Evolutionary conservation across 805 yeast species (phyloP), one percentile per base, ranked within the genome.

Genomic region (Metschnikowia sp.): DNA sequence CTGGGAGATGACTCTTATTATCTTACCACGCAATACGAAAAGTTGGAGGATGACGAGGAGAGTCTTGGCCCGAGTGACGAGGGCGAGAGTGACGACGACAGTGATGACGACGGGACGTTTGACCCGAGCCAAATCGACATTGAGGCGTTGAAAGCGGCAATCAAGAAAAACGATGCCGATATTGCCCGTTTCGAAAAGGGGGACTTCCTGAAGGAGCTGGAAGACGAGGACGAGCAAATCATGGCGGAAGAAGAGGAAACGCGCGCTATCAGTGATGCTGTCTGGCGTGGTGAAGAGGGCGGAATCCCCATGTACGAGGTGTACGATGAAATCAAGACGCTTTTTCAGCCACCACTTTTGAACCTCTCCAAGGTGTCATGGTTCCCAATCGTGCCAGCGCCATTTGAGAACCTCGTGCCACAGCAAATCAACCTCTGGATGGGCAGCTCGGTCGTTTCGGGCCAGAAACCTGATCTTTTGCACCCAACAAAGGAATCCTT

Each of bases 341-440:
- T 83, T 4, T 70, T 77, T 35, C 90, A 83, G 57, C 80, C 79
- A 10, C 92, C 92, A 3, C 67, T 86, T 52, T 75, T 83, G 0
- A 69, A 69, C 32, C 61, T 78, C 35, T 45, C 51, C 15, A 56
- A 67, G 1, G 44, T 49, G 10, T 39, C 38, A 26, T 48, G 55
- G 4, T 60, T 75, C 34, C 80, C 81, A 4, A 52, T 77, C 13
- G 58, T 61, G 11, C 84, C 81, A 0, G 52, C 49, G 0, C 60
- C 75, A n/a, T 62, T 82, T 46, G 55, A 63, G 8, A 60, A 56
- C 2, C 61, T 84, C 10, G 62, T 77, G 1, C 81, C 90, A 1
- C 91, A 86, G 60, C 91, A 86, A 59, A 80, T 86, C 32, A 86
- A 86, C 57, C 63, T 86, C 7, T 86, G 92, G 92, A 73, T 84